Base-by-base conservation (phyloP, 345 rosid genomes). In the Eucalyptus sp. region DNA sequence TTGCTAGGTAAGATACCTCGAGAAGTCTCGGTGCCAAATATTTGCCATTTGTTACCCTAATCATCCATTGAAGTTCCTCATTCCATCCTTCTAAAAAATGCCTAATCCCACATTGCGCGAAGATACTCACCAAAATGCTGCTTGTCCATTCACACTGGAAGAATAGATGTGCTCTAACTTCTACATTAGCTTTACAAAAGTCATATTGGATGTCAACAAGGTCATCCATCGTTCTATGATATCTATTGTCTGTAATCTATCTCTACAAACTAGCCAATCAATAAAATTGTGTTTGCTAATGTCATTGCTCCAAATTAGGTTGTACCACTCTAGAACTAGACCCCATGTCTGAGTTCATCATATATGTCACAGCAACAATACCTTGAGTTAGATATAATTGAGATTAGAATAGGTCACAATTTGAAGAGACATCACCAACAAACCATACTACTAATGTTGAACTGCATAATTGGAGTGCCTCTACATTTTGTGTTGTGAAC, bases 101-200 rank as follows among this genome's bases (percentile, higher is more conserved):
- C 56, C 10, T 52, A 1, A 0, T 52, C 56, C 56, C 56, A 52
- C 56, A 7, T 52, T 52, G 56, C 2, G 1, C 0, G 0, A 51
- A 17, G 22, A 51, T 7, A 51, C 22, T 51, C 54, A 51, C 54
- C 54, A 51, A 51, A 51, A 51, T 51, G 54, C 0, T 51, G 9
- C 54, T 51, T 51, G 54, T 51, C 54, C 54, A 51, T 51, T 51
- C 54, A 51, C 54, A 51, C 4, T 17, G 1, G 54, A 51, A 51
- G 54, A 51, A 51, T 51, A 51, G 22, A 51, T 17, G 54, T 51
- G 54, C 54, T 51, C 54, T 51, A 51, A 17, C 54, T 51, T 51
- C 8, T 51, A 51, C 54, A 51, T 7, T 51, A 51, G 54, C 54
- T 51, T 51, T 51, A 0, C 54, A 51, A 51, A 51, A 51, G 2